A percentile compares a stretch with the other conserved stretches of the same genome.
Conservation (phyloP, 768 basidiomycete genomes). For the Lactarius psammicola region DNA sequence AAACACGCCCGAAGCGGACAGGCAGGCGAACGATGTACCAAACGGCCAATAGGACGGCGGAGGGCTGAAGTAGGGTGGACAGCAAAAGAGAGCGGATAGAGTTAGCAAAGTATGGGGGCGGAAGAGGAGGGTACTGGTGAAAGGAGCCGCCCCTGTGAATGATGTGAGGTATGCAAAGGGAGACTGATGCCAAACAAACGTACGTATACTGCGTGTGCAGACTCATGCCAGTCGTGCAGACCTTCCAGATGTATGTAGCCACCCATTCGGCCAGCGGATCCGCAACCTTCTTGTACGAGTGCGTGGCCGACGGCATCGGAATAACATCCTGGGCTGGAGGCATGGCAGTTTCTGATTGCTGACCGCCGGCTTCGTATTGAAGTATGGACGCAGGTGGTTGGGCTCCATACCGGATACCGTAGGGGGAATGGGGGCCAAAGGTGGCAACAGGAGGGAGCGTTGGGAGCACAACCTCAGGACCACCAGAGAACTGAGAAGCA, state of each 20-base stretch:
- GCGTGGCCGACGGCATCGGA: conserved; percentile 49
- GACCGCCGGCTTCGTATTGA: conserved; percentile 30
- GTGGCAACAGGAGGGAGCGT: conserved; percentile 9
- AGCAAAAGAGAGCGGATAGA: conserved; percentile 71
- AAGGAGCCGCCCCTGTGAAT: conserved; percentile 17
- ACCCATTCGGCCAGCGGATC: conserved; percentile 81
- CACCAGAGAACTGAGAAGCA: conserved; percentile 31
- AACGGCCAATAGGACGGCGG: conserved; percentile 70
- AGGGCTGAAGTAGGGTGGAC: conserved; percentile 79
- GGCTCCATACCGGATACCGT: conserved; percentile 32
- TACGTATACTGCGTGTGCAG: conserved; percentile 60
- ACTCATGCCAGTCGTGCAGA: conserved; percentile 68
- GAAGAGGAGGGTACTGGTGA: conserved; percentile 44
- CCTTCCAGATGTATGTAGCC: conserved; percentile 77
- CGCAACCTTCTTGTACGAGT: conserved; percentile 66
- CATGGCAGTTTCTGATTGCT: conserved; percentile 36
- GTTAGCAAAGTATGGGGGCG: conserved; percentile 54
- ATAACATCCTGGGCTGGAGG: conserved; percentile 44
- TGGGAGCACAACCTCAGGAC: conserved; percentile 11
- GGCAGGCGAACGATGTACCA: conserved; percentile 84
- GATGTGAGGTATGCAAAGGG: conserved; percentile 3
- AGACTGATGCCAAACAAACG: conserved; percentile 33
- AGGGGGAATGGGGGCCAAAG: conserved; percentile 24
- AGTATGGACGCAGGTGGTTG: conserved; percentile 23
- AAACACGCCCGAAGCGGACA: conserved; percentile 56